These are phyloP conservation scores for Saccharomycopsis sp. DNA, from an alignment of 805 yeast species.

Conservation along the genomic window DNA sequence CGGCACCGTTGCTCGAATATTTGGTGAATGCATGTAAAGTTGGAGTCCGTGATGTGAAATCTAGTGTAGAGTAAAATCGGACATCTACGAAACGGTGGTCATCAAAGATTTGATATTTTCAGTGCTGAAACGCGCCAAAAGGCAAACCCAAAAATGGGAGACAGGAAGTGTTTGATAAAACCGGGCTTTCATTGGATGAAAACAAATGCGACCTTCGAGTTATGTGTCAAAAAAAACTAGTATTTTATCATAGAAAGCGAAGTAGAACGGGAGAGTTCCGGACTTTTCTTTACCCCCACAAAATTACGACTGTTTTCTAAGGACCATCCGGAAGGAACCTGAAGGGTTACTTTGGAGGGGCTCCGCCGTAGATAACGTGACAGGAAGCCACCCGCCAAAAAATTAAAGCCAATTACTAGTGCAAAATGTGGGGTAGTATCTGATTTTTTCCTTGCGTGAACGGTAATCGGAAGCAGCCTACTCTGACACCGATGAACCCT, in stretches of 20 bases:
- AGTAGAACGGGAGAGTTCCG: no score
- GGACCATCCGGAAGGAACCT: no score
- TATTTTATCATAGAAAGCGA: no score
- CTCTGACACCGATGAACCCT: no score
- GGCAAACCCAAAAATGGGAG: neutral
- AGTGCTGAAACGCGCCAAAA: no score
- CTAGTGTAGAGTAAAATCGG: neutral
- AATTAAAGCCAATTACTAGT: neutral
- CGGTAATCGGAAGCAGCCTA: neutral
- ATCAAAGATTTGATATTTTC: neutral
- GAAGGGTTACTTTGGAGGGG: no score
- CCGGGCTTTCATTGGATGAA: neutral
- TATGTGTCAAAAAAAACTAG: neutral
- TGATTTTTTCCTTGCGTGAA: neutral
- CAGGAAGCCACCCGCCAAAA: no score
- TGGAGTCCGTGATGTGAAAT: neutral
- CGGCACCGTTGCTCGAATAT: neutral
- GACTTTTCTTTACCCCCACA: no score
- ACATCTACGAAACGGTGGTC: neutral
- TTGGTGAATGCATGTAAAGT: no score
- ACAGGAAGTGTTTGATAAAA: neutral
- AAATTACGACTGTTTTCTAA: no score
- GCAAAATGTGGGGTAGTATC: neutral
- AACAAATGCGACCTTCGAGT: neutral
- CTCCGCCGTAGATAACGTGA: neutral